Conservation (phyloP, 257 asterid species). For the Nicotiana sylvestris region DNA sequence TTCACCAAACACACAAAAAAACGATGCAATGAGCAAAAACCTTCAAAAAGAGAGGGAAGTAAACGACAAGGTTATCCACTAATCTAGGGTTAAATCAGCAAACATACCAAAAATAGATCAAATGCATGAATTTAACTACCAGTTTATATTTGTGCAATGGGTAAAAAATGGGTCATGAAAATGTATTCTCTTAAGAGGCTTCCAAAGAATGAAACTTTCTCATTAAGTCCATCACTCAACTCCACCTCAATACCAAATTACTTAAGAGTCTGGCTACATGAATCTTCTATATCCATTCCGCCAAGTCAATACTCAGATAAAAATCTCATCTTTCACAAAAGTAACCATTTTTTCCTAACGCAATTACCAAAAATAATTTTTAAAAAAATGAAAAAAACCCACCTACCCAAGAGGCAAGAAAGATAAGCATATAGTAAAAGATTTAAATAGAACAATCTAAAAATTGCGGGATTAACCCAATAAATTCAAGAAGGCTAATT, state of each 20-base stretch:
- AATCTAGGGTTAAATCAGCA: not conserved
- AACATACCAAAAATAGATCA: not conserved
- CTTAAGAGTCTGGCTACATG: not conserved
- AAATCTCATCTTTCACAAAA: constrained; percentile 12
- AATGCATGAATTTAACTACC: not conserved
- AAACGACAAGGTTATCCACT: not conserved
- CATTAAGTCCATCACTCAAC: not conserved
- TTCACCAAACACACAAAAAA: not conserved
- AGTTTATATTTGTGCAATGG: not conserved
- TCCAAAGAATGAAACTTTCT: not conserved
- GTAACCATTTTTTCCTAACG: not conserved
- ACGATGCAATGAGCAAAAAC: not conserved
- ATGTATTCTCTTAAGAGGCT: not conserved
- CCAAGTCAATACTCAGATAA: constrained; percentile 9
- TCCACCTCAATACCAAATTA: not conserved
- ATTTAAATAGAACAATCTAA: not conserved
- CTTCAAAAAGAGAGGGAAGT: not conserved
- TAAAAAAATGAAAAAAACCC: not conserved
- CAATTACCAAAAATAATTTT: not conserved
- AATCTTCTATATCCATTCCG: not conserved
- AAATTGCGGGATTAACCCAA: not conserved
- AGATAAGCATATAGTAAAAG: not conserved
- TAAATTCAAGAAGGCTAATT: not conserved
- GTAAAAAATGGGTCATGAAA: constrained; percentile 1
- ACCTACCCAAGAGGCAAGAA: not conserved